A percentile compares a stretch with the other conserved stretches of the same genome.
phyloP scores from a whole-genome alignment of 2,329 filamentous ascomycete species.

The Microsporum canis region DNA sequence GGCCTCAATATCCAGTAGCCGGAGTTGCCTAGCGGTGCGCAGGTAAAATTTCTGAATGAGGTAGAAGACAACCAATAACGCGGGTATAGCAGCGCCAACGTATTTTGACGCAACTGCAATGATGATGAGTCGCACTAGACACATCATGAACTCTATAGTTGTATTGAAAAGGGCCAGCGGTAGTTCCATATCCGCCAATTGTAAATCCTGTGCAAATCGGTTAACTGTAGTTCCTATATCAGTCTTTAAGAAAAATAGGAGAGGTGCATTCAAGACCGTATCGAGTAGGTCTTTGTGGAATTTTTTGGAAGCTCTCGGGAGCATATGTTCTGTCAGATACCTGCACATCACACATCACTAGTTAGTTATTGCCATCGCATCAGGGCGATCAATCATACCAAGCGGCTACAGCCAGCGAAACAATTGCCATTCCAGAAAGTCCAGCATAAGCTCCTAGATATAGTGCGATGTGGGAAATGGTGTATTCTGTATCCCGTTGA shows the following conservation, averaged over 20 bases:
- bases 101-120: background rate
- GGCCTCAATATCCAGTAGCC: conserved; percentile 34
- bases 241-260: conserved; percentile 35
- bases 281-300: conserved; percentile 18
- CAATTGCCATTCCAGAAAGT: background rate
- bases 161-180: conserved; percentile 9
- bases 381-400: background rate
- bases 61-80: background rate
- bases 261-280: conserved; percentile 23
- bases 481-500: background rate
- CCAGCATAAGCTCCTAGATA: background rate
- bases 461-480: background rate
- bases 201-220: conserved; percentile 3
- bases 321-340: background rate
- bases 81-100: background rate
- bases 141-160: background rate
- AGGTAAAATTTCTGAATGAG: conserved; percentile 26
- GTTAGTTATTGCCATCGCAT: background rate
- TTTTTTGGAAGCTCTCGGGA: background rate
- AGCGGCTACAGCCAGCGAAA: background rate
- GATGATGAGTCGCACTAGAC: background rate
- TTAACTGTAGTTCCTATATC: conserved; percentile 31
- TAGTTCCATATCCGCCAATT: background rate
- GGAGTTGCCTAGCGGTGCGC: conserved; percentile 35
- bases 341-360: background rate